phyloP scores from a whole-genome alignment of 208 protist genomes.

The Leishmania amazonensis region DNA sequence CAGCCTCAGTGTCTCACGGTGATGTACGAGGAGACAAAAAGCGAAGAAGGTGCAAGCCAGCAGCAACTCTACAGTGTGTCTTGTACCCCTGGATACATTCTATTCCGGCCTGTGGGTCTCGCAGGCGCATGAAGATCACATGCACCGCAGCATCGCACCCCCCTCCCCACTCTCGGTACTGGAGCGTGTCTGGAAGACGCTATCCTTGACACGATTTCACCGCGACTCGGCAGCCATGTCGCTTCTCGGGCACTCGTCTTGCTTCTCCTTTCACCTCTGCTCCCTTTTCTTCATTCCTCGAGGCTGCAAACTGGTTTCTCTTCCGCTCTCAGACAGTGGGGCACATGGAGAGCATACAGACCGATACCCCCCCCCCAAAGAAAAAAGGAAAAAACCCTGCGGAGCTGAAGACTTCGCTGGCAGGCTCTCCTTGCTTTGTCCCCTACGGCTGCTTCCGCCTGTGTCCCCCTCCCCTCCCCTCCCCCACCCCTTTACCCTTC shows the following conservation, averaged over 20 bases:
- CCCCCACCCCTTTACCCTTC: background rate
- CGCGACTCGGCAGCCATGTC: background rate
- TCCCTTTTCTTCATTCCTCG: background rate
- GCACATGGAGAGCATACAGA: background rate
- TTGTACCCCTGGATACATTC: background rate
- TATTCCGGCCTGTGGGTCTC: background rate
- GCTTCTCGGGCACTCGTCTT: background rate
- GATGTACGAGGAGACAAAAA: background rate
- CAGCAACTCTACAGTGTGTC: background rate
- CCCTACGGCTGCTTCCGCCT: background rate
- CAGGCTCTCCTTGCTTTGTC: background rate
- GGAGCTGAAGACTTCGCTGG: background rate
- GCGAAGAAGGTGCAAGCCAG: background rate
- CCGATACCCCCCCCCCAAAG: background rate
- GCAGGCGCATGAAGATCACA: background rate
- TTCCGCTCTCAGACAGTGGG: background rate
- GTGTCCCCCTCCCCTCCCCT: background rate
- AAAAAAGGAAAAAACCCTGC: background rate
- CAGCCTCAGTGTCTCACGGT: background rate
- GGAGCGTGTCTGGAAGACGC: background rate
- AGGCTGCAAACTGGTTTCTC: background rate
- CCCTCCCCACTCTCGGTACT: background rate
- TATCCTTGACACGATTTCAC: background rate
- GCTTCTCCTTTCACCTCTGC: background rate
- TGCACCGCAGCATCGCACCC: background rate